Evolutionary conservation across 768 basidiomycete species (phyloP).

Genomic region (Termitomyces eurrhizus): DNA sequence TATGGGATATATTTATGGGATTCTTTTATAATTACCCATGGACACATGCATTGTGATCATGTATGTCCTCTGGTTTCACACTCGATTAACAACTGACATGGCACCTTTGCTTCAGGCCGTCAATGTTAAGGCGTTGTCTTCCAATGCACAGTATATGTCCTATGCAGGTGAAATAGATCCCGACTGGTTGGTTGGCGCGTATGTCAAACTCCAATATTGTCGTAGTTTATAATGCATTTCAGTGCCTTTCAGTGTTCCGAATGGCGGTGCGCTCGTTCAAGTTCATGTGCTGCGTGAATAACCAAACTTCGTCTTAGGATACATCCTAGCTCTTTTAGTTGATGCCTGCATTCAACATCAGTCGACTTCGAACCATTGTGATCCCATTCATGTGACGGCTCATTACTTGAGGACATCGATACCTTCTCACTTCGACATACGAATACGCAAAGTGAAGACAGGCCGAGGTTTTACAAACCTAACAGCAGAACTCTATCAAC

Average conservation of each 20-base stretch:
- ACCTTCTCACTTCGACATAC: slow-evolving; percentile 40
- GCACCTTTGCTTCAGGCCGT: slow-evolving; percentile 37
- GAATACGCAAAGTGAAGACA: slow-evolving; percentile 40
- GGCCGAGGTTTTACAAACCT: slow-evolving; percentile 56
- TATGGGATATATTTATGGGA: too few species aligned
- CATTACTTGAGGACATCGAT: slow-evolving; percentile 50
- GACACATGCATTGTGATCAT: neutral
- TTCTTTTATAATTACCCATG: slow-evolving; percentile 4
- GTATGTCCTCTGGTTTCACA: neutral
- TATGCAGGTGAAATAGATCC: slow-evolving; percentile 40
- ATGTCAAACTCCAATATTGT: slow-evolving; percentile 18
- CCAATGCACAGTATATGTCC: slow-evolving; percentile 16
- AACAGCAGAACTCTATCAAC: slow-evolving; percentile 55
- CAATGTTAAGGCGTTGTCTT: slow-evolving; percentile 15
- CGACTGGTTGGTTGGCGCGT: slow-evolving; percentile 45
- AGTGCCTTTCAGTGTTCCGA: slow-evolving; percentile 36
- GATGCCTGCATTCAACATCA: slow-evolving; percentile 54
- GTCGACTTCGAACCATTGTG: slow-evolving; percentile 35
- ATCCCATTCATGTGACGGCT: slow-evolving; percentile 58
- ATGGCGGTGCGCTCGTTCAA: slow-evolving; percentile 40
- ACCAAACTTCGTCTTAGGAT: slow-evolving; percentile 36
- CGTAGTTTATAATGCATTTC: slow-evolving; percentile 7
- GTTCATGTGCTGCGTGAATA: neutral
- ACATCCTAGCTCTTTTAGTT: slow-evolving; percentile 50
- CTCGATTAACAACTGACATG: slow-evolving; percentile 22